phyloP scores from a whole-genome alignment of 2,329 filamentous ascomycete species.

The Trichoderma hamatum region DNA sequence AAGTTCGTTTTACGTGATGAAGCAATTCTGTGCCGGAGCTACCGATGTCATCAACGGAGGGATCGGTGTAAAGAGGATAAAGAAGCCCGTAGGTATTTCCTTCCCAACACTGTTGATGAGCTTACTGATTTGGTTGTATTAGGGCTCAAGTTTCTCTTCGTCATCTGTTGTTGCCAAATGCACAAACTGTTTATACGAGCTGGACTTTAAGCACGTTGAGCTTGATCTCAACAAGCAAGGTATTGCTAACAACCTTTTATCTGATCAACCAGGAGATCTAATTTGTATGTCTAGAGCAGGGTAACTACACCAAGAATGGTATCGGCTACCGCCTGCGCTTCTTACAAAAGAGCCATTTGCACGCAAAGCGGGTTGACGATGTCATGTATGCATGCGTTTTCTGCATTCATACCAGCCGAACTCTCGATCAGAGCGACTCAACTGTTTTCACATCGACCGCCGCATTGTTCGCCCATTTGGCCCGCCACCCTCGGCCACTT shows the following conservation, averaged over 20 bases:
- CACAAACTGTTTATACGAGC: slow-evolving; percentile 56
- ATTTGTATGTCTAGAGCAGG: slow-evolving; percentile 33
- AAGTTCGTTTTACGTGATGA: slow-evolving; percentile 57
- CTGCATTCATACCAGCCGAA: slow-evolving; percentile 54
- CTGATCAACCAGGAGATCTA: neutral
- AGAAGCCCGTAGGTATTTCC: slow-evolving; percentile 46
- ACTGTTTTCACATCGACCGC: slow-evolving; percentile 60
- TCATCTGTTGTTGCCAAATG: slow-evolving; percentile 54
- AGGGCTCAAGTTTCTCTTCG: slow-evolving; percentile 51
- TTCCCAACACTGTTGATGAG: neutral
- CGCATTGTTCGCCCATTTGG: slow-evolving; percentile 56
- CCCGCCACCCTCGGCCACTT: slow-evolving; percentile 57
- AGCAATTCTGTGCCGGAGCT: slow-evolving; percentile 60
- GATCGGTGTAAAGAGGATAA: slow-evolving; percentile 54
- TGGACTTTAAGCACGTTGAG: slow-evolving; percentile 57
- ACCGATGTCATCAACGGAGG: slow-evolving; percentile 53
- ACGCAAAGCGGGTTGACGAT: slow-evolving; percentile 54
- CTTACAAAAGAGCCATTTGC: slow-evolving; percentile 58
- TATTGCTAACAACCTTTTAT: slow-evolving; percentile 36
- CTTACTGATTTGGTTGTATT: neutral
- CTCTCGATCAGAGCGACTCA: slow-evolving; percentile 56
- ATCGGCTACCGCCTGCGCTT: slow-evolving; percentile 58
- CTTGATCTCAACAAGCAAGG: slow-evolving; percentile 53
- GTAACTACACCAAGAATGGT: slow-evolving; percentile 50
- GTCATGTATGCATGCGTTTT: slow-evolving; percentile 59